Evolutionary conservation across 768 basidiomycete species (phyloP), one percentile per base, ranked within the genome.

Genomic region (Russula virescens): DNA sequence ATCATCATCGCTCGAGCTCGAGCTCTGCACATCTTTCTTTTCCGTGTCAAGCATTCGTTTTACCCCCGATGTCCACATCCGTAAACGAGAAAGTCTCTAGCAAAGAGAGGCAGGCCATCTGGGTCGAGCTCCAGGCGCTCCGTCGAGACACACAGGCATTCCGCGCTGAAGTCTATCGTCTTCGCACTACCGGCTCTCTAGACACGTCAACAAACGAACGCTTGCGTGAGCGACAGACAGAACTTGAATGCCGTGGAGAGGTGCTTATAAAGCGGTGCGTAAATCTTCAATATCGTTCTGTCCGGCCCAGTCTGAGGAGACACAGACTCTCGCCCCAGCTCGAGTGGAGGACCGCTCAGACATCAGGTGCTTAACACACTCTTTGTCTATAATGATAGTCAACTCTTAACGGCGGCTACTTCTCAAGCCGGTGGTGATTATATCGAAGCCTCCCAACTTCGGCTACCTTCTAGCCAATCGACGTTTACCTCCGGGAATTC

Each of bases 191-290:
- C 4, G 62, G 53, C 7, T 13, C 14, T 31, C 57, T 59, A 19
- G 58, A 59, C 25, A 9, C 11, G 2, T 42, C 52, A 3, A 28
- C 40, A 16, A 64, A 60, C 4, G 63, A 60, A 38, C 46, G 53
- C 14, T 23, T 64, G 19, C 63, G 25, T 23, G 23, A 52, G 31
- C 46, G 49, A 10, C 63, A 64, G 26, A 18, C 5, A 19, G 53
- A 55, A 3, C 63, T 64, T 18, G 63, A 55, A 52, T 28, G 25
- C 19, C 63, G 63, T 3, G 63, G 63, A 21, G 58, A 60, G 13
- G 25, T 38, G 0, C 31, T 64, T 35, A 45, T 64, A 21, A 64
- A 60, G 34, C 58, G 40, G 63, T 60, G 23, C 14, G 58, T 49
- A 0, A 4, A 25, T 28, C 9, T 8, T 21, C 19, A n/a, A 9